phyloP scores from a whole-genome alignment of 306 rosid species.

The Inga oerstediana region DNA sequence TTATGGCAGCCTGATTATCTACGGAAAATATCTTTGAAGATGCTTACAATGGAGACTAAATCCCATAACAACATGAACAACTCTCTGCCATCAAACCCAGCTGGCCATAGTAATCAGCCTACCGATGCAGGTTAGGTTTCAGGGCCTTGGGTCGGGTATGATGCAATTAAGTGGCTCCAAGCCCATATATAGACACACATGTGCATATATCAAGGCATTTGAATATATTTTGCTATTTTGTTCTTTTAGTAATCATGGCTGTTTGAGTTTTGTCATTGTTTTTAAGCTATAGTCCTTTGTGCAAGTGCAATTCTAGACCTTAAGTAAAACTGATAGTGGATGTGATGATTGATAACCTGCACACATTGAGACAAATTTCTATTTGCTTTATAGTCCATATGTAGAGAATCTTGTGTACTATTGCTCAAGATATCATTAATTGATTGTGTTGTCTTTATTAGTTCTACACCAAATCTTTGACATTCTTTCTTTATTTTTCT shows the following conservation, averaged over 20 bases:
- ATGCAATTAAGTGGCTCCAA: neutral
- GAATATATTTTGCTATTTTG: neutral
- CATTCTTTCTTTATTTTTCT: constrained; percentile 10
- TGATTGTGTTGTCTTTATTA: constrained; percentile 22
- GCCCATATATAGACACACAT: neutral
- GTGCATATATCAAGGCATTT: neutral
- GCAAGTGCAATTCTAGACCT: neutral
- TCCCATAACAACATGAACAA: constrained; percentile 53
- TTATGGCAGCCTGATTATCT: constrained; percentile 56
- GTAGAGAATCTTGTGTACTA: neutral
- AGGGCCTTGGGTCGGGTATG: constrained; percentile 14
- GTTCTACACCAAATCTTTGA: constrained; percentile 12
- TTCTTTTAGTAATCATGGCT: neutral
- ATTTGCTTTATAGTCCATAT: neutral
- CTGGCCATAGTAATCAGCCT: constrained; percentile 59
- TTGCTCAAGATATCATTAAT: constrained; percentile 17
- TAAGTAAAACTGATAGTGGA: constrained; percentile 1
- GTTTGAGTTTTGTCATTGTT: constrained; percentile 18
- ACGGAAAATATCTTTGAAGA: constrained; percentile 53
- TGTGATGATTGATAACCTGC: neutral
- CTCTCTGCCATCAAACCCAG: constrained; percentile 48
- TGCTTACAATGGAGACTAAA: constrained; percentile 71
- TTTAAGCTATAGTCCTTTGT: neutral
- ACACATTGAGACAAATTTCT: neutral
- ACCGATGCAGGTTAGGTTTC: constrained; percentile 66